Base-by-base conservation (phyloP, 2,329 filamentous ascomycete genomes). In the Exophiala alcalophila region DNA sequence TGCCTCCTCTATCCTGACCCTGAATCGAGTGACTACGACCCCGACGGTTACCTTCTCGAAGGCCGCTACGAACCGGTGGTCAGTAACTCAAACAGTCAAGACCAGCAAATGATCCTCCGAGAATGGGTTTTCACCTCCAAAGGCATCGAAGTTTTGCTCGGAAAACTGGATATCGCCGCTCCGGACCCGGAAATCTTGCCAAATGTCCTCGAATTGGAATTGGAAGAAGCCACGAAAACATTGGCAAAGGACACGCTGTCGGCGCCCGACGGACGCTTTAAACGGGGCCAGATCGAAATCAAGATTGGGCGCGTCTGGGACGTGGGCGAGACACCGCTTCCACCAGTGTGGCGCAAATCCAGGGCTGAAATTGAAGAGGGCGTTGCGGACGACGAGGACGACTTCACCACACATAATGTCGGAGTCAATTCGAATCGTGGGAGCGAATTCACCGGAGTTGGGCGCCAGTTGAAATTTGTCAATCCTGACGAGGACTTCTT, bases 71-170 rank as follows among this genome's bases (percentile, higher is more conserved):
- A 26, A 25, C 24, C 24, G 8, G 18, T 14, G 4, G 19, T n/a
- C n/a, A n/a, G n/a, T n/a, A n/a, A n/a, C n/a, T n/a, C n/a, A n/a
- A n/a, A n/a, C n/a, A n/a, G n/a, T n/a, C n/a, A n/a, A n/a, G n/a
- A n/a, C n/a, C n/a, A n/a, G n/a, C n/a, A n/a, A n/a, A n/a, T n/a
- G n/a, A n/a, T n/a, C 4, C 12, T 36, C 11, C 18, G 26, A 16
- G 32, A 30, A 14, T 48, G 45, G 45, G 20, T 44, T 4, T 44
- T 49, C 16, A 35, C 40, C 11, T 21, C 37, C n/a, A 42, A 29
- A 27, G 44, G 44, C 14, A 47, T 50, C 25, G 47, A 50, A 29
- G 43, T 42, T 7, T 23, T 47, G 24, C 27, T 50, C 11, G 25
- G 34, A n/a, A 25, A 44, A 8, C 35, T 46, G 39, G 32, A 34